Base-by-base conservation (phyloP, 2,329 filamentous ascomycete species). In the Davidsoniella neocaledoniae region DNA sequence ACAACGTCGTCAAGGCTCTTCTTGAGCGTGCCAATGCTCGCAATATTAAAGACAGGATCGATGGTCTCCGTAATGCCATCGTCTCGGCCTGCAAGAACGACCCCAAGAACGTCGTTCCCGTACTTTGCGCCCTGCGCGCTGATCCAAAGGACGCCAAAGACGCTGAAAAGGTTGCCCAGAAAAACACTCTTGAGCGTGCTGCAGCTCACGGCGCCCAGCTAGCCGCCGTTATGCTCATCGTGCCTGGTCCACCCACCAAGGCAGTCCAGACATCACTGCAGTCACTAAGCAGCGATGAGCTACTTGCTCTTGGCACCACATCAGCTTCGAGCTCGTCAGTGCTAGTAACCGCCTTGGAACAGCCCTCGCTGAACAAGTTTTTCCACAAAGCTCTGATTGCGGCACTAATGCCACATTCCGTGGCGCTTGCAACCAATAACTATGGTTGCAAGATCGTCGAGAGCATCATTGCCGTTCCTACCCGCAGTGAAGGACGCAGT, bases 11-110 rank as follows among this genome's bases (percentile, higher is more conserved):
- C 57, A 84, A 81, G 60, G 79, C 81, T 0, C 67, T 96, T 3
- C 81, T 96, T 54, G 86, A 95, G 62, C 76, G 90, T 54, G 94
- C 86, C 60, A 67, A 77, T 4, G 77, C 80, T 8, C 79, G 90
- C 16, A 72, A 77, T 54, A 67, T 73, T 16, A 72, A 70, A 29
- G 67, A 75, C 23, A 65, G 76, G 58, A 64, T 72, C 53, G 66
- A 67, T 49, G 61, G 62, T 48, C 60, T 76, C 17, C 69, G 70
- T 45, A 68, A 62, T 56, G 70, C 66, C 1, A 62, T 76, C 3
- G 65, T 68, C 17, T 63, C 69, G 9, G 69, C 70, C 12, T 70
- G 72, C 47, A 69, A 70, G 19, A 63, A 62, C 7, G 65, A 71
- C 44, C 66, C 69, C 17, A 69, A 68, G 38, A 64, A 66, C 44